A percentile compares a stretch with the other conserved stretches of the same genome.
These are phyloP conservation scores for Apiospora aurea DNA, from an alignment of 2,329 filamentous ascomycete species.

Conservation along the genomic window DNA sequence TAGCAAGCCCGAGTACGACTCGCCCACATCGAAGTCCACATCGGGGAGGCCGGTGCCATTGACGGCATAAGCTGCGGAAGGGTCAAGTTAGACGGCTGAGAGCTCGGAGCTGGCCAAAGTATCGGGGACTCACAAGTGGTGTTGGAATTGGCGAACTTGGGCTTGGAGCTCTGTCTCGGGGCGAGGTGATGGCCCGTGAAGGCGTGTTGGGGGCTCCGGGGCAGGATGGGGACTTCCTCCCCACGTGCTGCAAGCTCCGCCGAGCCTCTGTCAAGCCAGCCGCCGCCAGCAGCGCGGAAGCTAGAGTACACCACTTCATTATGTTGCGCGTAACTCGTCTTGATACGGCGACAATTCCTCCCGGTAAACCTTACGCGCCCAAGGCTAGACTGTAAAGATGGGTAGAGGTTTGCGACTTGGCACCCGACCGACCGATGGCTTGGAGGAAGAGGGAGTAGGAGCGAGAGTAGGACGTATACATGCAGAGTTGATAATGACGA, in stretches of 20 bases:
- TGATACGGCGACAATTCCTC: background rate
- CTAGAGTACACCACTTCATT: conserved; percentile 38
- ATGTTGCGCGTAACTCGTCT: background rate
- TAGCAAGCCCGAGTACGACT: conserved; percentile 65
- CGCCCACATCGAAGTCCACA: conserved; percentile 68
- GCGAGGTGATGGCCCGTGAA: conserved; percentile 35
- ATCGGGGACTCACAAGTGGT: conserved; percentile 37
- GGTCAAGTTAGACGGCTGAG: background rate
- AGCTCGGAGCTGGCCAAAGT: no score
- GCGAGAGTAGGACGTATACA: background rate
- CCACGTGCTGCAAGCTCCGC: conserved; percentile 41
- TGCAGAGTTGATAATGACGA: background rate
- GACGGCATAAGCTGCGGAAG: conserved; percentile 59
- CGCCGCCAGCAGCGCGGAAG: conserved; percentile 36
- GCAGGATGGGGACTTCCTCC: conserved; percentile 36
- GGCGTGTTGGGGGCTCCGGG: conserved; percentile 23
- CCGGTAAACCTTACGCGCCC: background rate
- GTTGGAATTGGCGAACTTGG: conserved; percentile 39
- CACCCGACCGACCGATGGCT: no score
- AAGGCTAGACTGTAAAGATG: background rate
- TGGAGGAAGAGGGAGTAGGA: background rate
- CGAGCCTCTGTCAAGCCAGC: conserved; percentile 32
- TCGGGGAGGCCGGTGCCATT: conserved; percentile 69
- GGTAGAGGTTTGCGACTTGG: no score
- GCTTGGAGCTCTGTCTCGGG: conserved; percentile 34